phyloP scores from a whole-genome alignment of 306 rosid genomes.

The Ochetophila trinervis region DNA sequence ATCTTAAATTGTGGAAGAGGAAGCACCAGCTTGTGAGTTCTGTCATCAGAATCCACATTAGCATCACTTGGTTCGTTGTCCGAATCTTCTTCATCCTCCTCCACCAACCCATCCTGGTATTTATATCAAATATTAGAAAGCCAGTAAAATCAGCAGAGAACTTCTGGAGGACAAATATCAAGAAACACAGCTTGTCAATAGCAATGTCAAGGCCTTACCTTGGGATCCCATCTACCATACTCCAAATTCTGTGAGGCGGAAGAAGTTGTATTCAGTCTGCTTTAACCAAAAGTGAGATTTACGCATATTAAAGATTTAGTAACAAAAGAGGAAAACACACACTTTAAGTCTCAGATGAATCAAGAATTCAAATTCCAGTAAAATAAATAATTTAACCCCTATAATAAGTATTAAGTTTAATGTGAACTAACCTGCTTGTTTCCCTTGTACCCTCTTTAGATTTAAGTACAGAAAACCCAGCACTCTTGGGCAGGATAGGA shows the following conservation, averaged over 20 bases:
- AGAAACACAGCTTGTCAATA: neutral
- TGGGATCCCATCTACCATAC: conserved; percentile 44
- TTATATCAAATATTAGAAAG: conserved; percentile 17
- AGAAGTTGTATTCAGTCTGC: conserved; percentile 45
- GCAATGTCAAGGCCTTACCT: conserved; percentile 39
- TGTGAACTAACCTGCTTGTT: conserved; percentile 49
- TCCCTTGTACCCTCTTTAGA: conserved; percentile 45
- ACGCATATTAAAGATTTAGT: neutral
- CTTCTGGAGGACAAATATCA: neutral
- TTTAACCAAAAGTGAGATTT: conserved; percentile 30
- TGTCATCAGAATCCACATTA: conserved; percentile 36
- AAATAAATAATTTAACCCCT: neutral
- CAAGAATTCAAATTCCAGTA: neutral
- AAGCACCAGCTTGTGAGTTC: conserved; percentile 20
- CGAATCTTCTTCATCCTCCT: conserved; percentile 57
- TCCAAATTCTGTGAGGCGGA: conserved; percentile 33
- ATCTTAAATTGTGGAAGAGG: conserved; percentile 32
- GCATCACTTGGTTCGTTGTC: conserved; percentile 53
- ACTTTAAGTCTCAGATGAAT: conserved; percentile 21
- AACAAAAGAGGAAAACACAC: neutral
- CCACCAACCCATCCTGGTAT: conserved; percentile 50
- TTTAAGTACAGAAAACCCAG: conserved; percentile 65
- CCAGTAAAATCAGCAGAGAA: neutral
- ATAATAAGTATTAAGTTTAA: neutral
- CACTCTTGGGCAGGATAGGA: conserved; percentile 89